Conservation (phyloP, 2,329 filamentous ascomycete species). For the Colletotrichum shisoi region DNA sequence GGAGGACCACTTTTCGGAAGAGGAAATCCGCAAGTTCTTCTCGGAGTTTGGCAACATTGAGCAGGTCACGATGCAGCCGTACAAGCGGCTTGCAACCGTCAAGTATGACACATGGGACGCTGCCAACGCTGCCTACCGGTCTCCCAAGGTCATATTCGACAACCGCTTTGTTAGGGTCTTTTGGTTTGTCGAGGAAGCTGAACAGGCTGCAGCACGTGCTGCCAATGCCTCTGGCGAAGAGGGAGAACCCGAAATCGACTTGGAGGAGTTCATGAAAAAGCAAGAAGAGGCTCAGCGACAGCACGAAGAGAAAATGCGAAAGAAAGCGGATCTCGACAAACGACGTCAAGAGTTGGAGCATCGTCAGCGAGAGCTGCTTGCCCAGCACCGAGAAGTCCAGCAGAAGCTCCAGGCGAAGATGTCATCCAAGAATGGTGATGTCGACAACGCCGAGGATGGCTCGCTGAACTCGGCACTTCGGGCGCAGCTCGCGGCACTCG, state of each 20-base stretch:
- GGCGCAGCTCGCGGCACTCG: conserved; percentile 74
- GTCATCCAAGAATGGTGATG: conserved; percentile 54
- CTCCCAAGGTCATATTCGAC: conserved; percentile 82
- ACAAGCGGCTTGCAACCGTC: conserved; percentile 73
- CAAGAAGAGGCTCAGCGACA: conserved; percentile 76
- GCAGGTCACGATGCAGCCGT: conserved; percentile 70
- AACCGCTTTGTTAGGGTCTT: conserved; percentile 87
- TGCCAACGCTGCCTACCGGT: conserved; percentile 75
- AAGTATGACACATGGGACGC: conserved; percentile 71
- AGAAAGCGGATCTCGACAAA: conserved; percentile 68
- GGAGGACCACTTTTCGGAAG: conserved; percentile 71
- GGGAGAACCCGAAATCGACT: conserved; percentile 64
- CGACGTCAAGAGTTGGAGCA: conserved; percentile 71
- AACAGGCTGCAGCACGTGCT: conserved; percentile 45
- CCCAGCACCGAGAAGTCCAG: conserved; percentile 71
- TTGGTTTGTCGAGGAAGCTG: conserved; percentile 69
- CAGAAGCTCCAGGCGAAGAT: conserved; percentile 68
- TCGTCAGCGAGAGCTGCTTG: conserved; percentile 67
- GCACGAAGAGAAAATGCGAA: conserved; percentile 70
- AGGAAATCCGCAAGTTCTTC: conserved; percentile 73
- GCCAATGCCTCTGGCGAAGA: conserved; percentile 41
- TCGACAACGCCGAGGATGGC: conserved; percentile 39
- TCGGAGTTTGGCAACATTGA: conserved; percentile 72
- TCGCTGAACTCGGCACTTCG: conserved; percentile 67
- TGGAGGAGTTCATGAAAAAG: conserved; percentile 71